Evolutionary conservation across 2,329 filamentous ascomycete species (phyloP).

Genomic region (Orbilia blumenaviensis): DNA sequence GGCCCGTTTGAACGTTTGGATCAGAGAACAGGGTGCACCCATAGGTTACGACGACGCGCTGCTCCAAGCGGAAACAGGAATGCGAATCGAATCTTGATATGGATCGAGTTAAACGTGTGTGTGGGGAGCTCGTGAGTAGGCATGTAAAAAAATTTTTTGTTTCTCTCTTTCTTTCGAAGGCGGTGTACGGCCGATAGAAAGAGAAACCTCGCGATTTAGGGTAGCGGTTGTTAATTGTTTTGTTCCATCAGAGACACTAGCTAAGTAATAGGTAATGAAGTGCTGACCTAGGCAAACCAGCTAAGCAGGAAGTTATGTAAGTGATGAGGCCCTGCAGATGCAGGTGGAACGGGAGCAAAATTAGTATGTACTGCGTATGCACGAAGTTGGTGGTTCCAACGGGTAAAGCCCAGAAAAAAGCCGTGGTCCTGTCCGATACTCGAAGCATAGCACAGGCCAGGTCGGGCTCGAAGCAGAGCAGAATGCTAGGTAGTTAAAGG

Average conservation of each 20-base stretch:
- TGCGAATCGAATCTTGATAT: conserved; percentile 38
- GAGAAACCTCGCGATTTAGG: background rate
- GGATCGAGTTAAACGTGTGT: conserved; percentile 10
- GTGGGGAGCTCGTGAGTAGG: conserved; percentile 17
- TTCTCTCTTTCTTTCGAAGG: background rate
- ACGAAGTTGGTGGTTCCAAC: conserved; percentile 16
- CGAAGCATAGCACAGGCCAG: conserved; percentile 7
- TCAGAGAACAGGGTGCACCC: conserved; percentile 11
- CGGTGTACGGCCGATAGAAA: background rate
- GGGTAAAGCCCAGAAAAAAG: conserved; percentile 1
- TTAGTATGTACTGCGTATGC: background rate
- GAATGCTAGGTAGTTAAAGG: background rate
- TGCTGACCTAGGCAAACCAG: too few species aligned
- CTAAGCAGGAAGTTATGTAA: background rate
- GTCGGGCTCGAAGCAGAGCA: background rate
- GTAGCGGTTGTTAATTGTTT: too few species aligned
- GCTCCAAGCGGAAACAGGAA: conserved; percentile 43
- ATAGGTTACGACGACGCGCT: conserved; percentile 42
- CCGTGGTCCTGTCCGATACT: background rate
- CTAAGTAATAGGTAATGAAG: too few species aligned
- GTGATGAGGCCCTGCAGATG: conserved; percentile 2
- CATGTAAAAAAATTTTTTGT: too few species aligned
- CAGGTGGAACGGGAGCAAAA: conserved; percentile 16
- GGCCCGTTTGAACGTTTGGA: conserved; percentile 23
- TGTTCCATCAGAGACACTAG: background rate